A percentile compares a stretch with the other conserved stretches of the same genome.
Conservation (phyloP, 305 asterid genomes). For the Striga hermonthica region DNA sequence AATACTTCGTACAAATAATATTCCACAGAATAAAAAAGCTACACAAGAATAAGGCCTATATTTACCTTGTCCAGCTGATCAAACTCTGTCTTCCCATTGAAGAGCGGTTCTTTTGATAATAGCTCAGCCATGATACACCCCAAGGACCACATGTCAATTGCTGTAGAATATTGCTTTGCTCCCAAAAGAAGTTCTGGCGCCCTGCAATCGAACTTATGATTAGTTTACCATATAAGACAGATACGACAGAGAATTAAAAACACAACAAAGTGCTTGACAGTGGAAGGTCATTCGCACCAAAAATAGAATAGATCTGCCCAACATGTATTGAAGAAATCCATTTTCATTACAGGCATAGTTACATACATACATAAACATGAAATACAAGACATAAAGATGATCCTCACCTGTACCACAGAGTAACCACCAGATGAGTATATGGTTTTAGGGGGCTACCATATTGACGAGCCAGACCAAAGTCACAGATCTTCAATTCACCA, state of each 20-base stretch:
- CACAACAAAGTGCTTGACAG: conserved; percentile 17
- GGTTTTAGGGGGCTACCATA: conserved; percentile 91
- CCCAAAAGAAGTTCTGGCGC: conserved; percentile 95
- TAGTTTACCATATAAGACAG: conserved; percentile 14
- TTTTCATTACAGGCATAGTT: too few relatives aligned
- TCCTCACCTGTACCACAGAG: conserved; percentile 90
- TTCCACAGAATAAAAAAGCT: conserved; percentile 1
- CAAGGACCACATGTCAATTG: conserved; percentile 93
- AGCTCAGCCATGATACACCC: conserved; percentile 94
- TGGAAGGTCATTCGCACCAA: neutral
- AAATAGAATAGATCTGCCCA: conserved; percentile 3
- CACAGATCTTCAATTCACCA: conserved; percentile 88
- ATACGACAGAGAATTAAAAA: neutral
- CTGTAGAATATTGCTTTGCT: conserved; percentile 75
- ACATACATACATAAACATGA: neutral
- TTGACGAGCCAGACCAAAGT: conserved; percentile 92
- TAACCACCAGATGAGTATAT: conserved; percentile 84
- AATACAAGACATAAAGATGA: conserved; percentile 12
- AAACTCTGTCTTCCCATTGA: conserved; percentile 74
- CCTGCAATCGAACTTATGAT: conserved; percentile 41
- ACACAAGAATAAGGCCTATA: conserved; percentile 11
- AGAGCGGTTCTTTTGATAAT: conserved; percentile 65
- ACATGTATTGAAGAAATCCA: neutral
- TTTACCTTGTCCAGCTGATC: conserved; percentile 91
- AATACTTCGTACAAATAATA: conserved; percentile 7